These are phyloP conservation scores for Backusella tarrabulga DNA, from an alignment of 192 early-diverging fungal species.

Conservation along the genomic window DNA sequence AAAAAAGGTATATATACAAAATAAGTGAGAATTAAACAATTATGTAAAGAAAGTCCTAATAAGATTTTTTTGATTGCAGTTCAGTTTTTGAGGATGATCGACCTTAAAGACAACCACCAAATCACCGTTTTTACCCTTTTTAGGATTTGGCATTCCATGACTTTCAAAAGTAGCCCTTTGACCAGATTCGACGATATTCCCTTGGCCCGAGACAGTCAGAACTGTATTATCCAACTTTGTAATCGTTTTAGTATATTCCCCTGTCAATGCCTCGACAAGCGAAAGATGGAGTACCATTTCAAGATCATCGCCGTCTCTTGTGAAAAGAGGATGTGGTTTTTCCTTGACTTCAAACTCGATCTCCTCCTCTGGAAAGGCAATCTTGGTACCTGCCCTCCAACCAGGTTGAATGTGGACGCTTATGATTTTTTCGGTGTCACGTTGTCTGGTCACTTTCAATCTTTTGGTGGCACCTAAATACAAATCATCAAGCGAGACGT, in stretches of 20 bases:
- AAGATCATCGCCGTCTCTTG: constrained; percentile 86
- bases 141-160: constrained; percentile 96
- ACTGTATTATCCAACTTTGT: constrained; percentile 73
- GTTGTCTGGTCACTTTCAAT: constrained; percentile 82
- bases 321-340: constrained; percentile 84
- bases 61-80: neutral
- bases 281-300: constrained; percentile 57
- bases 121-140: constrained; percentile 81
- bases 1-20: neutral
- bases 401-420: constrained; percentile 86
- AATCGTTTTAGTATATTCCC: constrained; percentile 71
- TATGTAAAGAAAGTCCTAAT: neutral
- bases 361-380: constrained; percentile 87
- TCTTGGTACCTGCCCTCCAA: constrained; percentile 97
- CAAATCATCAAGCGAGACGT: constrained; percentile 85
- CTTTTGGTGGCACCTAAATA: constrained; percentile 90
- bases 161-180: constrained; percentile 65
- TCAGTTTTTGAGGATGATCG: constrained; percentile 62
- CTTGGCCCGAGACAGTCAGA: constrained; percentile 51
- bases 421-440: constrained; percentile 75
- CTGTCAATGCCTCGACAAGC: constrained; percentile 77
- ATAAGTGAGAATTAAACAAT: neutral
- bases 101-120: constrained; percentile 78
- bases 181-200: constrained; percentile 66
- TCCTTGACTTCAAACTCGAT: constrained; percentile 94